phyloP scores from a whole-genome alignment of 371 early-diverging fungal species.

The Zychaea mexicana region DNA sequence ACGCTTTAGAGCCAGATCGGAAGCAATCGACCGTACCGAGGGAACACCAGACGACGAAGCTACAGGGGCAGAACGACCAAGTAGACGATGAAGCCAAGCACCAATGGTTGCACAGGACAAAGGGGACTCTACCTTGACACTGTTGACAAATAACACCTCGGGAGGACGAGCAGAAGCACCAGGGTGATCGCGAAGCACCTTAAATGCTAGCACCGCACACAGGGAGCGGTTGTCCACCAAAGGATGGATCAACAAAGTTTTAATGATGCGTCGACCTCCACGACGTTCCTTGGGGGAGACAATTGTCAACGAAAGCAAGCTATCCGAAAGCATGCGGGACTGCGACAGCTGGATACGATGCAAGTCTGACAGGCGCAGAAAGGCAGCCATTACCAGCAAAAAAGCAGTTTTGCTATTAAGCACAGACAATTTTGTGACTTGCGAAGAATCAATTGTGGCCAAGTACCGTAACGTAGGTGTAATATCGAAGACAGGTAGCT shows the following conservation, averaged over 20 bases:
- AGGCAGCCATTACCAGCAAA: constrained; percentile 3
- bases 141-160: constrained; percentile 5
- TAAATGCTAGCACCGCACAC: constrained; percentile 1
- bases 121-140: not conserved
- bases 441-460: not conserved
- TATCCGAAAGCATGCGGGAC: not conserved
- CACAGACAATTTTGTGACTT: not conserved
- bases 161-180: not conserved
- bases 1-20: constrained; percentile 9
- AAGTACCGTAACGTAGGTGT: constrained; percentile 4
- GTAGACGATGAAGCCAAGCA: not conserved
- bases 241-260: constrained; percentile 1
- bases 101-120: not conserved
- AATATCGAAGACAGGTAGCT: not conserved
- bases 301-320: constrained; percentile 28
- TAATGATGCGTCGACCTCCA: constrained; percentile 2
- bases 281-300: constrained; percentile 46
- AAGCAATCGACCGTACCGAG: constrained; percentile 12
- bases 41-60: constrained; percentile 5
- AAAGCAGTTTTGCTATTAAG: constrained; percentile 7
- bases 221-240: not conserved
- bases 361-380: constrained; percentile 6
- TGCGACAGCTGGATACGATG: not conserved
- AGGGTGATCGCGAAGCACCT: constrained; percentile 3
- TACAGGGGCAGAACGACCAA: not conserved